Conservation (phyloP, 2,329 filamentous ascomycete genomes). For the Thermomyces lanuginosus region DNA sequence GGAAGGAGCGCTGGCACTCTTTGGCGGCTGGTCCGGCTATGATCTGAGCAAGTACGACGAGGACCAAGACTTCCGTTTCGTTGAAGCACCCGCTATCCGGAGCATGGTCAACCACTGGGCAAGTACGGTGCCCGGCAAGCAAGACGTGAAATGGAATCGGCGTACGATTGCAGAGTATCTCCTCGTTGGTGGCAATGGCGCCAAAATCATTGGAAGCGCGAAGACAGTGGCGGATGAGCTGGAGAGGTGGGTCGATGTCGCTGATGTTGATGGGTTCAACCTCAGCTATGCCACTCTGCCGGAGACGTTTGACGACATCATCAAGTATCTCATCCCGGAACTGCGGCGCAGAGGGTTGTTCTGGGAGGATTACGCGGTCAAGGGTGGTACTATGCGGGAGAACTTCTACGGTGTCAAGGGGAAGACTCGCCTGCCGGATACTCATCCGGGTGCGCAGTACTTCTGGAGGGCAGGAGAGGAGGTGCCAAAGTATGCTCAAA, state of each 20-base stretch:
- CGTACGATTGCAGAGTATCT: conserved; percentile 52
- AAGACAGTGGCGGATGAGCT: conserved; percentile 23
- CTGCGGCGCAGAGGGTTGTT: conserved; percentile 22
- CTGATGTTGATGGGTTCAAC: conserved; percentile 29
- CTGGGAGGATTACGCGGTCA: conserved; percentile 22
- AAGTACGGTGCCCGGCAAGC: conserved; percentile 37
- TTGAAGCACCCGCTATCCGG: conserved; percentile 46
- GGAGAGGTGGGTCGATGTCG: conserved; percentile 29
- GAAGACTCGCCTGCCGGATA: no score
- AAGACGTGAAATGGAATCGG: conserved; percentile 54
- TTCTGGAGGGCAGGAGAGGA: conserved; percentile 19
- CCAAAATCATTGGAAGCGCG: conserved; percentile 25
- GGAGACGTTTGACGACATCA: conserved; percentile 37
- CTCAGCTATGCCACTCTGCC: conserved; percentile 35
- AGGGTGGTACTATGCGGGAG: conserved; percentile 24
- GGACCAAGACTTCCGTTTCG: conserved; percentile 45
- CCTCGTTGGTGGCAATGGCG: conserved; percentile 50
- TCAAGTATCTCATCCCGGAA: conserved; percentile 35
- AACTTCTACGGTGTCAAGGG: conserved; percentile 20
- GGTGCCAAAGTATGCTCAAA: conserved; percentile 13
- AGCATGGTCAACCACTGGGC: conserved; percentile 36
- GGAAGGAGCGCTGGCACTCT: conserved; percentile 53
- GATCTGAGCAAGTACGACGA: conserved; percentile 45
- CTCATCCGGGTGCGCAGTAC: conserved; percentile 20
- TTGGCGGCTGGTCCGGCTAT: conserved; percentile 60